phyloP scores from a whole-genome alignment of 73 alveolate species.

The Tetrahymena elliotti region DNA sequence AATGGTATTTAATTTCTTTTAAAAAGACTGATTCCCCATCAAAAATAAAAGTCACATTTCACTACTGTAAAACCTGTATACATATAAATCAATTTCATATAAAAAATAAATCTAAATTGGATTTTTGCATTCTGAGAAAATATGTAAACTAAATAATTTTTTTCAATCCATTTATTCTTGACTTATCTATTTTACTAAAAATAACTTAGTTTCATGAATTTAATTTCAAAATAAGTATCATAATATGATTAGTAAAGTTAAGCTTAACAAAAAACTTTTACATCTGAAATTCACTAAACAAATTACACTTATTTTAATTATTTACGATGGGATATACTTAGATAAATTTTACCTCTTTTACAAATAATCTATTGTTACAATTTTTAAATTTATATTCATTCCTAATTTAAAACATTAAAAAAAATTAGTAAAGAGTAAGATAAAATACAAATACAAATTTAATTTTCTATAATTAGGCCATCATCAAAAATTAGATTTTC shows the following conservation, averaged over 20 bases:
- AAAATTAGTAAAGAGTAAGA: too few relatives aligned
- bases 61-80: background rate
- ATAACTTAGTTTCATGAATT: background rate
- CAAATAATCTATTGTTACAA: background rate
- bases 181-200: too few relatives aligned
- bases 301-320: background rate
- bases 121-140: background rate
- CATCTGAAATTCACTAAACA: background rate
- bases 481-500: too few relatives aligned
- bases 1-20: background rate
- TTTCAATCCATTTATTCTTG: too few relatives aligned
- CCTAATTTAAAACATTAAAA: too few relatives aligned
- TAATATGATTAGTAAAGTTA: background rate
- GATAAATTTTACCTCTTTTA: background rate
- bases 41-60: background rate
- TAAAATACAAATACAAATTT: too few relatives aligned
- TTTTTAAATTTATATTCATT: too few relatives aligned
- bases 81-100: too few relatives aligned
- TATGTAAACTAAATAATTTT: background rate
- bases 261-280: background rate
- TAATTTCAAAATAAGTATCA: background rate
- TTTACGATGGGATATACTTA: too few relatives aligned
- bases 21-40: background rate
- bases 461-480: too few relatives aligned
- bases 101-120: background rate